These are phyloP conservation scores for Colletotrichum orchidophilum DNA, from an alignment of 2,329 filamentous ascomycete genomes.

Conservation along the genomic window DNA sequence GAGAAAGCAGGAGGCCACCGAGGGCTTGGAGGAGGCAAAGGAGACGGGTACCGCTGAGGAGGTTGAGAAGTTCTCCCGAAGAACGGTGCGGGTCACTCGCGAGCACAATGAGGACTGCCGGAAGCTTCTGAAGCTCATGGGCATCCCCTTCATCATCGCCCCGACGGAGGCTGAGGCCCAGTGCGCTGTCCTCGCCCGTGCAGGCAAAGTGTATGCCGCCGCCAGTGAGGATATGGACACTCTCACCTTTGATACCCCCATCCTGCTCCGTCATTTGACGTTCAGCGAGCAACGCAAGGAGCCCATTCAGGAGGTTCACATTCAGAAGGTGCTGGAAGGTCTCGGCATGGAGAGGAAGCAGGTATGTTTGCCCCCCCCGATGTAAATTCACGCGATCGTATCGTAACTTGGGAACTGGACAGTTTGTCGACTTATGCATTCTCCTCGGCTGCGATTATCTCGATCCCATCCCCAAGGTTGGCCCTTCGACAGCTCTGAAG, in stretches of 20 bases:
- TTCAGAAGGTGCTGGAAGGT: conserved; percentile 87
- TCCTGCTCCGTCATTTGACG: conserved; percentile 90
- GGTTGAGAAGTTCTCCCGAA: conserved; percentile 95
- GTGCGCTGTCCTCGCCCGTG: conserved; percentile 87
- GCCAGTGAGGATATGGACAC: conserved; percentile 99
- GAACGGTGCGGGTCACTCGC: conserved; percentile 92
- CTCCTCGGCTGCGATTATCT: conserved; percentile 97
- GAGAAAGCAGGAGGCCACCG: conserved; percentile 90
- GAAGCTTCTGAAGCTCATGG: conserved; percentile 91
- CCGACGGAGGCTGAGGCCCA: conserved; percentile 98
- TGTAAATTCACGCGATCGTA: not conserved
- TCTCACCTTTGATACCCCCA: conserved; percentile 91
- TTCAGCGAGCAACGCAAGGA: conserved; percentile 98
- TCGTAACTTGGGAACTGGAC: conserved; percentile 27
- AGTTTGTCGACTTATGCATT: conserved; percentile 99
- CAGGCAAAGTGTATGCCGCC: conserved; percentile 95
- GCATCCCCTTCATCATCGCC: conserved; percentile 92
- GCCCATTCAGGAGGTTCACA: conserved; percentile 93
- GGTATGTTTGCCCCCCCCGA: conserved; percentile 55
- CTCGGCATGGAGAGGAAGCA: conserved; percentile 88
- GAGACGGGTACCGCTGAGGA: conserved; percentile 97
- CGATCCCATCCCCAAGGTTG: conserved; percentile 94
- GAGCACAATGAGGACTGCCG: conserved; percentile 98
- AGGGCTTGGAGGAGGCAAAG: conserved; percentile 92
- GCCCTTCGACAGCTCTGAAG: conserved; percentile 90